phyloP scores from a whole-genome alignment of 2,329 filamentous ascomycete species.

The Phialophora verrucosa region DNA sequence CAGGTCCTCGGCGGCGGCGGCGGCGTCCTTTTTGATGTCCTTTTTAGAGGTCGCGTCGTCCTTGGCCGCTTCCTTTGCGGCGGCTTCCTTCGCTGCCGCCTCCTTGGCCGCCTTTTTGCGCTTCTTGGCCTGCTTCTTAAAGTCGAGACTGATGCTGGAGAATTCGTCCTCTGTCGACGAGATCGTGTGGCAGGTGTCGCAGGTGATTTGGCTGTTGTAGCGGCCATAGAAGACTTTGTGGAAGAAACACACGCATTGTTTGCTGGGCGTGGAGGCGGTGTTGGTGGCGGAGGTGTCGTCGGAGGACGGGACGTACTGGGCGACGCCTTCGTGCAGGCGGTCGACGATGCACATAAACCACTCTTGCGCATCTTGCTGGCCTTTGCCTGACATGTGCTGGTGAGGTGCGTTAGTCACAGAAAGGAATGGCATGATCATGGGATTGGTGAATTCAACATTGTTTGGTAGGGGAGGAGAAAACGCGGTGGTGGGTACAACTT shows the following conservation, averaged over 20 bases:
- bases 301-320: slow-evolving; percentile 46
- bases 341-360: slow-evolving; percentile 96
- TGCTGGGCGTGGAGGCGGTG: slow-evolving; percentile 25
- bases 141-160: slow-evolving; percentile 84
- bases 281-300: slow-evolving; percentile 47
- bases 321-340: slow-evolving; percentile 79
- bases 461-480: not conserved
- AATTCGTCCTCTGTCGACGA: slow-evolving; percentile 87
- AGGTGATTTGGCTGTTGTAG: slow-evolving; percentile 87
- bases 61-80: slow-evolving; percentile 15
- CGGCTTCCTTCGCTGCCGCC: slow-evolving; percentile 23
- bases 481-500: slow-evolving; percentile 48
- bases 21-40: slow-evolving; percentile 10
- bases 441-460: too few species aligned
- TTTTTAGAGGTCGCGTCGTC: slow-evolving; percentile 19
- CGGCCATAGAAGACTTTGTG: slow-evolving; percentile 95
- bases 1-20: slow-evolving; percentile 35
- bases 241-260: slow-evolving; percentile 81
- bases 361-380: slow-evolving; percentile 95
- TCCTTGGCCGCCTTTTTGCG: slow-evolving; percentile 37
- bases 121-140: slow-evolving; percentile 72
- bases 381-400: slow-evolving; percentile 80
- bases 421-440: not conserved
- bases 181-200: slow-evolving; percentile 81
- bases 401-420: not conserved